Conservation (phyloP, 441 rosid species). For the Populus hybrid region DNA sequence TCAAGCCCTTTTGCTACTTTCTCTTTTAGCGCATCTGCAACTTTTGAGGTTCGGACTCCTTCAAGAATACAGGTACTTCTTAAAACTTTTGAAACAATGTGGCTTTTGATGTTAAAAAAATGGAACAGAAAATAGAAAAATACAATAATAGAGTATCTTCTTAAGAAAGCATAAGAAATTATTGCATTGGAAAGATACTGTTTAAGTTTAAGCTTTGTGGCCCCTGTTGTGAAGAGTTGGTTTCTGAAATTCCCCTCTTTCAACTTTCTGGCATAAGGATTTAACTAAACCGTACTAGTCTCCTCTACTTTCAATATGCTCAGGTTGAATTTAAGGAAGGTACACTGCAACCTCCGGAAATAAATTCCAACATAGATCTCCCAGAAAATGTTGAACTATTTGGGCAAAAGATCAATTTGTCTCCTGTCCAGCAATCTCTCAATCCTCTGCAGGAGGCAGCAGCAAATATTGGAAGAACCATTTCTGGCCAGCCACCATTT, state of each 20-base stretch:
- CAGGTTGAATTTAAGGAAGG: constrained; percentile 93
- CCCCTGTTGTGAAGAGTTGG: neutral
- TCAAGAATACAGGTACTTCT: constrained; percentile 78
- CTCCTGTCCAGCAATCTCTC: constrained; percentile 69
- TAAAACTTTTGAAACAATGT: neutral
- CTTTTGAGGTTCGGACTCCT: constrained; percentile 75
- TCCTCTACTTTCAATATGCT: constrained; percentile 6
- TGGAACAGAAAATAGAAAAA: neutral
- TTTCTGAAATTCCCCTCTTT: neutral
- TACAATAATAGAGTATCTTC: neutral
- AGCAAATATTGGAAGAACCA: constrained; percentile 55
- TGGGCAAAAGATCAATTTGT: constrained; percentile 71
- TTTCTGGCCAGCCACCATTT: constrained; percentile 80
- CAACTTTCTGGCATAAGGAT: neutral
- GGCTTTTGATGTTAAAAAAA: neutral
- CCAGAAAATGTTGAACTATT: constrained; percentile 62
- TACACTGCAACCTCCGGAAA: constrained; percentile 72
- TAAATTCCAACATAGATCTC: constrained; percentile 65
- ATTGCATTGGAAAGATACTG: neutral
- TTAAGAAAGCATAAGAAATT: neutral
- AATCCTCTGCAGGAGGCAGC: constrained; percentile 73
- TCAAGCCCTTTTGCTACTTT: constrained; percentile 73
- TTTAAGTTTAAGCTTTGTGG: neutral
- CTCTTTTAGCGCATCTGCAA: constrained; percentile 82
- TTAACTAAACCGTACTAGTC: neutral